Conservation (phyloP, 2,329 filamentous ascomycete genomes). For the Sarocladium strictum region DNA sequence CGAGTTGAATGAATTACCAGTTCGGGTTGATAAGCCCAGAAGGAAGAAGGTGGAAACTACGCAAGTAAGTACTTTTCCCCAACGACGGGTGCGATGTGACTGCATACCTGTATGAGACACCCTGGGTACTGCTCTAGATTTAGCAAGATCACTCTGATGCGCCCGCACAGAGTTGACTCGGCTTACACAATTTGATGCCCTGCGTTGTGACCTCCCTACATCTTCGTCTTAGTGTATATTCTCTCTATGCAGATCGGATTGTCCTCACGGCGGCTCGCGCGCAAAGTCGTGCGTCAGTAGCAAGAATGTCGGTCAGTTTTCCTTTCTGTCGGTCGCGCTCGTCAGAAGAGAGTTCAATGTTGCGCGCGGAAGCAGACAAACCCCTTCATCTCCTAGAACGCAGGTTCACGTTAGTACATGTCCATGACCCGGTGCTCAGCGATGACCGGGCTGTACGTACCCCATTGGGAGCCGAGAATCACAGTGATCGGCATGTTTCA, state of each 20-base stretch:
- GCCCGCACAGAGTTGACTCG: background rate
- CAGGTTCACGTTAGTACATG: constrained; percentile 1
- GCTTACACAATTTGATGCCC: constrained; percentile 9
- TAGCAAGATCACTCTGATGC: background rate
- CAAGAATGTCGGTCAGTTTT: constrained; percentile 13
- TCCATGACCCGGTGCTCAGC: background rate
- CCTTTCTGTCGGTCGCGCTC: constrained; percentile 11
- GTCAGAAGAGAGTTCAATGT: background rate
- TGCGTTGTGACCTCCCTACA: constrained; percentile 17
- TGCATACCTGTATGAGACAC: constrained; percentile 28
- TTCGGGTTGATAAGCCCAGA: constrained; percentile 67
- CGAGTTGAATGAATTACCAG: constrained; percentile 22
- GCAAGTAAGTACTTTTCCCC: constrained; percentile 15
- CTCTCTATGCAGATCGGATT: background rate
- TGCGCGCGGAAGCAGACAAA: background rate
- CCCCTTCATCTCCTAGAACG: constrained; percentile 12
- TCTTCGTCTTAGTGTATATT: background rate
- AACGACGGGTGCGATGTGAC: constrained; percentile 10
- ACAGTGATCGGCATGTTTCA: constrained; percentile 11
- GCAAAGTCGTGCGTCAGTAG: constrained; percentile 11
- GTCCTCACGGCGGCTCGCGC: constrained; percentile 11
- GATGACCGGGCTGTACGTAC: constrained; percentile 3
- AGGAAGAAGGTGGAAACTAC: constrained; percentile 56
- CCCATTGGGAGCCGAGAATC: constrained; percentile 11
- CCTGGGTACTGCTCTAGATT: constrained; percentile 14